Evolutionary conservation across 768 basidiomycete genomes (phyloP).

Genomic region (Termitomyces sp.): DNA sequence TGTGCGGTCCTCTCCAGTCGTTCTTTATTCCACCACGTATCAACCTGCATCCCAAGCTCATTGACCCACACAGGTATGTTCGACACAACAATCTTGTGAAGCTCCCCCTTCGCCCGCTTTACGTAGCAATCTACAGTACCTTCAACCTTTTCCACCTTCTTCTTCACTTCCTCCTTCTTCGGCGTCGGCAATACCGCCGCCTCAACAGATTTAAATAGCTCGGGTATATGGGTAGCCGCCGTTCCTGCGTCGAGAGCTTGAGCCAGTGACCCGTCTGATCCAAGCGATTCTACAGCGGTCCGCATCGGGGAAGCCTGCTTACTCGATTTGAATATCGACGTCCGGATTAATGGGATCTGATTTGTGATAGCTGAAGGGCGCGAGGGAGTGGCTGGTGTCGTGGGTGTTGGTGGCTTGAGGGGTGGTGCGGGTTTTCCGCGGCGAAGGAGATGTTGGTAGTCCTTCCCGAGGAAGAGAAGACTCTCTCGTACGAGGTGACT

Average conservation of each 20-base stretch:
- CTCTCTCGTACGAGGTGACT: constrained; percentile 49
- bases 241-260: constrained; percentile 44
- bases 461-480: constrained; percentile 55
- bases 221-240: constrained; percentile 30
- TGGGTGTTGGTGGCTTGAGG: constrained; percentile 10
- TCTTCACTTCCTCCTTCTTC: constrained; percentile 13
- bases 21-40: constrained; percentile 55
- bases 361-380: constrained; percentile 29
- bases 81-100: neutral
- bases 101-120: neutral
- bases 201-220: constrained; percentile 40
- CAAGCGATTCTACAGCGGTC: constrained; percentile 49
- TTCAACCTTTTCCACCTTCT: constrained; percentile 13
- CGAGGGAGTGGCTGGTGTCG: constrained; percentile 7
- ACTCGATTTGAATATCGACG: constrained; percentile 38
- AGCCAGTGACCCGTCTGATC: constrained; percentile 52
- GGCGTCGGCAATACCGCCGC: constrained; percentile 10
- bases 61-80: neutral
- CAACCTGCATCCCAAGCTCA: neutral
- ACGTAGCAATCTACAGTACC: neutral
- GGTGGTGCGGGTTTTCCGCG: constrained; percentile 40
- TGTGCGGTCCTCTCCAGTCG: constrained; percentile 48
- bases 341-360: constrained; percentile 32
- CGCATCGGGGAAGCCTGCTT: constrained; percentile 41
- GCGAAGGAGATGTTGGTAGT: constrained; percentile 62